Conservation (phyloP, 805 yeast species). For the Nakazawaea wickerhamii region DNA sequence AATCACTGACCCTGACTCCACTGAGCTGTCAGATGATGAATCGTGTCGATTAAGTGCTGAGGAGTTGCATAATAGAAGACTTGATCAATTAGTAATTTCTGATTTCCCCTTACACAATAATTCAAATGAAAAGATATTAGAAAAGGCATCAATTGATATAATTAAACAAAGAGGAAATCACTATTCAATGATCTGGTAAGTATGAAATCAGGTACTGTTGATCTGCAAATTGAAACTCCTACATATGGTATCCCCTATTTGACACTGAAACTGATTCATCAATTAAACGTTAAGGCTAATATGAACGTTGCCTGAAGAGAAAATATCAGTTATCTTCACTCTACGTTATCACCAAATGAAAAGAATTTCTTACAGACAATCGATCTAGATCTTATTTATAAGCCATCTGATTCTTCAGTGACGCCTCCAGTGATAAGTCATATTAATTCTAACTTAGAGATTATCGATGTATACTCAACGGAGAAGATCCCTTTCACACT, state of each 20-base stretch:
- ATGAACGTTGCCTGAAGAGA: slow-evolving; percentile 5
- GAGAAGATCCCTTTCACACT: slow-evolving; percentile 34
- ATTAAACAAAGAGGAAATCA: background rate
- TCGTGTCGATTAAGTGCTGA: background rate
- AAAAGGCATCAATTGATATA: slow-evolving; percentile 5
- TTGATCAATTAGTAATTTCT: slow-evolving; percentile 5
- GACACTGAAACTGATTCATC: slow-evolving; percentile 8
- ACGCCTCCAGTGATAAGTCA: slow-evolving; percentile 14
- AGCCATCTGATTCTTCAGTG: background rate
- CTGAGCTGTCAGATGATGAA: background rate
- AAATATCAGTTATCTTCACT: slow-evolving; percentile 9
- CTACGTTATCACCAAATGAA: slow-evolving; percentile 9
- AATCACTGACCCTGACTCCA: too few relatives aligned
- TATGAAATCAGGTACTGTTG: slow-evolving; percentile 3
- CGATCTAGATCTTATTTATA: slow-evolving; percentile 9
- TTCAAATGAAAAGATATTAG: slow-evolving; percentile 7
- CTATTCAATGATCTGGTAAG: background rate
- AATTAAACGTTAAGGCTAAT: slow-evolving; percentile 4
- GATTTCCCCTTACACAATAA: slow-evolving; percentile 13
- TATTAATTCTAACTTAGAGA: slow-evolving; percentile 11
- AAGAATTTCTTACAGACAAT: slow-evolving; percentile 9
- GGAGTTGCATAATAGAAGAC: slow-evolving; percentile 1
- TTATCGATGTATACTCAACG: slow-evolving; percentile 13
- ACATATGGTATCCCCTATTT: slow-evolving; percentile 14
- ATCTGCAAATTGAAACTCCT: slow-evolving; percentile 10